Conservation (phyloP, 2,329 filamentous ascomycete species). For the Aspergillus sergii region DNA sequence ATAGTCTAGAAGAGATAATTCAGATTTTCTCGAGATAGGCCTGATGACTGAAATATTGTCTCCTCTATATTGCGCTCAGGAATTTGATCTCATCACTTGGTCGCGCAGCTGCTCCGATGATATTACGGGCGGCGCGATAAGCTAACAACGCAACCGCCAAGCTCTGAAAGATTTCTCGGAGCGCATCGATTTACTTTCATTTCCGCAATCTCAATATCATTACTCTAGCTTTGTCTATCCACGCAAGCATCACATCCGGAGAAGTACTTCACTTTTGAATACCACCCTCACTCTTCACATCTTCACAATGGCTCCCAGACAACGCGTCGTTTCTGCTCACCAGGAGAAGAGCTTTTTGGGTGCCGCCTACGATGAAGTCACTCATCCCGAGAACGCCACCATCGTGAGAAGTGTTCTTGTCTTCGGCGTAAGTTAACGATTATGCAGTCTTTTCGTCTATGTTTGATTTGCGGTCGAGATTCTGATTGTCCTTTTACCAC, state of each 20-base stretch:
- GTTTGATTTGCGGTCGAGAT: background rate
- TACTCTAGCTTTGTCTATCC: conserved; percentile 4
- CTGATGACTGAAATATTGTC: background rate
- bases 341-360: conserved; percentile 56
- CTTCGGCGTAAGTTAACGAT: conserved; percentile 62
- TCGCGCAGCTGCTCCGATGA: conserved; percentile 21
- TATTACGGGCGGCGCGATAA: conserved; percentile 30
- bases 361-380: conserved; percentile 64
- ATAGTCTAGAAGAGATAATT: background rate
- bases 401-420: conserved; percentile 68
- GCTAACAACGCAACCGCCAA: conserved; percentile 39
- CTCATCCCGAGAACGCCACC: conserved; percentile 67
- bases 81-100: conserved; percentile 3
- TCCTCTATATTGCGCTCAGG: background rate
- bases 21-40: background rate
- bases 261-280: conserved; percentile 8
- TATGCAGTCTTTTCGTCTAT: too few relatives aligned
- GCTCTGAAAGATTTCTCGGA: conserved; percentile 38
- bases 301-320: conserved; percentile 65
- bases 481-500: conserved; percentile 16
- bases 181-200: conserved; percentile 8
- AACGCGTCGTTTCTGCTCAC: conserved; percentile 55
- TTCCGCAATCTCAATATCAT: conserved; percentile 10
- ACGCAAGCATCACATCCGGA: conserved; percentile 13
- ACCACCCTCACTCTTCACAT: conserved; percentile 6